These are phyloP conservation scores for Hsuehochloa calcarea DNA, from an alignment of 176 grass and related monocot genomes.

Conservation along the genomic window DNA sequence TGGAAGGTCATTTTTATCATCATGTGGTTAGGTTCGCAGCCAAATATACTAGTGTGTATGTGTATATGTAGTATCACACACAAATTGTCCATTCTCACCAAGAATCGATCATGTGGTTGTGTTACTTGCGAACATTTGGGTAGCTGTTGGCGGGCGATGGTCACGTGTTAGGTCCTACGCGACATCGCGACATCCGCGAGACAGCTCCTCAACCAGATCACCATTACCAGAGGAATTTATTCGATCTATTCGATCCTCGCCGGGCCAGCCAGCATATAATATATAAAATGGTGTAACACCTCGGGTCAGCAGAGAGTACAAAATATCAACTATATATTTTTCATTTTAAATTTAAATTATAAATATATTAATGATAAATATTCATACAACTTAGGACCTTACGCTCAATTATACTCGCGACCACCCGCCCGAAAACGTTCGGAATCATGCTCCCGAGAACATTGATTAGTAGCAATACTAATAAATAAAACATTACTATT, in stretches of 20 bases:
- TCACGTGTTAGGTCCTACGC: conserved; percentile 25
- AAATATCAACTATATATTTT: too few relatives aligned
- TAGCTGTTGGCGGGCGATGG: not conserved
- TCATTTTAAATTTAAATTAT: too few relatives aligned
- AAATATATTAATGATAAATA: too few relatives aligned
- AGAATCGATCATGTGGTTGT: not conserved
- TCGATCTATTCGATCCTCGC: not conserved
- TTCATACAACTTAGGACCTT: too few relatives aligned
- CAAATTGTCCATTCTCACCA: not conserved
- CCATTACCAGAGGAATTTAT: conserved; percentile 23
- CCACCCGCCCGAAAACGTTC: too few relatives aligned
- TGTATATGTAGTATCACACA: not conserved
- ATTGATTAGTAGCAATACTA: too few relatives aligned
- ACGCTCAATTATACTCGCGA: too few relatives aligned
- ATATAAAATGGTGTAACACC: too few relatives aligned
- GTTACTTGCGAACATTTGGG: not conserved
- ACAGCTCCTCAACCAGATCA: conserved; percentile 26
- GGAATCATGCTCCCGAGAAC: too few relatives aligned
- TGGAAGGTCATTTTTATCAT: not conserved
- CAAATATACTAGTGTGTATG: not conserved
- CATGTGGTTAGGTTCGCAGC: not conserved
- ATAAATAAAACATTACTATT: too few relatives aligned
- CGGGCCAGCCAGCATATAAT: too few relatives aligned
- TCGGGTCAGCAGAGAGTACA: too few relatives aligned
- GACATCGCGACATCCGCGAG: conserved; percentile 22